Base-by-base conservation (phyloP, 495 filamentous ascomycete genomes). In the Aspergillus diversus region DNA sequence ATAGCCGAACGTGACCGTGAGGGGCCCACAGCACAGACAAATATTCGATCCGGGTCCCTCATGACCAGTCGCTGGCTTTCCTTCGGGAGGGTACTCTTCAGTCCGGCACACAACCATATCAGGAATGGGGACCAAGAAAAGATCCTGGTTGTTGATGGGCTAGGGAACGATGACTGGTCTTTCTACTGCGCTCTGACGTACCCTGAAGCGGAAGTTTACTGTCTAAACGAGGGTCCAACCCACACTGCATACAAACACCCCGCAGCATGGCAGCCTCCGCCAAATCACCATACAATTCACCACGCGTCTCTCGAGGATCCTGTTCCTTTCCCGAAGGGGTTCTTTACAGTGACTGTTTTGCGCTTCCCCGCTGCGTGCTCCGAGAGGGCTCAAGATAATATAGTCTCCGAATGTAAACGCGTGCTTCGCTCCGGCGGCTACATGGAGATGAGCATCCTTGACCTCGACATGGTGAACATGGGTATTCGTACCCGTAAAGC, bases 161-260 rank as follows among this genome's bases (percentile, higher is more conserved):
- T 99, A 33, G 91, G 89, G 52, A 91, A 88, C 63, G 88, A 95
- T 66, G 96, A 99, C 73, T 99, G 96, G 96, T 97, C 93, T 4
- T 98, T 96, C 76, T 99, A 97, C 73, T 93, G 91, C 54, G 92
- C 95, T 13, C 83, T 97, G 71, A 96, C 93, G 3, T 98, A 99
- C 66, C 91, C 91, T 1, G 83, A 83, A 33, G 90, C 91, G 0
- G 90, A 88, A 17, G 88, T 99, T 61, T 97, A 96, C 81, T 96
- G 92, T 69, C 82, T 71, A 33, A 78, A 71, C 58, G 73, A 73
- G 17, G 72, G 72, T 8, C 71, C 73, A 27, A 67, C 74, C 16
- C 71, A 73, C 3, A 69, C 77, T 33, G 60, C 68, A 21, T 68
- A 70, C 55, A 73, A 72, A 43, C 72, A 81, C 62, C 71, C 77